Evolutionary conservation across 1,284 basidiomycete species (phyloP).

Genomic region (Tausonia pullulans): DNA sequence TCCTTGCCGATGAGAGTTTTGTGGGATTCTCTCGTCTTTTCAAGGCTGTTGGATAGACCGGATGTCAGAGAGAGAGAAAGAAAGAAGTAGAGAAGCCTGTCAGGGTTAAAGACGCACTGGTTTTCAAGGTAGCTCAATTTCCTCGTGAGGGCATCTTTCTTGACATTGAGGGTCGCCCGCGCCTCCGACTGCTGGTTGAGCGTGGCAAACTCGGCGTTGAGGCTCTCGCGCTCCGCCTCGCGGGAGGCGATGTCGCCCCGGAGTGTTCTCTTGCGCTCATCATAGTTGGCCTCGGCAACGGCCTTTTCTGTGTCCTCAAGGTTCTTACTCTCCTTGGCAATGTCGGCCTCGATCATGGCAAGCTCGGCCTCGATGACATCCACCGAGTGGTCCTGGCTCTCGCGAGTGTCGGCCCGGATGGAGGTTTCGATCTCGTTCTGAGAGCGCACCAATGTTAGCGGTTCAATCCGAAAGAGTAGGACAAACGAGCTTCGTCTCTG

Average conservation of each 20-base stretch:
- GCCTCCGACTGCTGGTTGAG: constrained; percentile 72
- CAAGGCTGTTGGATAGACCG: constrained; percentile 41
- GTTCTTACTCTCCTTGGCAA: constrained; percentile 54
- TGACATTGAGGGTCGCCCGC: constrained; percentile 68
- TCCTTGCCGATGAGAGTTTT: constrained; percentile 52
- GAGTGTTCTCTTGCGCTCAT: constrained; percentile 55
- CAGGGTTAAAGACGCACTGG: constrained; percentile 42
- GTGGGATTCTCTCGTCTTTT: constrained; percentile 50
- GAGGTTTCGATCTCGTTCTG: constrained; percentile 42
- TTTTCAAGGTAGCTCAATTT: constrained; percentile 55
- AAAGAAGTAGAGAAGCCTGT: not conserved
- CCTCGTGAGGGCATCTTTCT: constrained; percentile 53
- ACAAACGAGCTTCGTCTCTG: constrained; percentile 23
- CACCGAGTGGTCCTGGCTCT: constrained; percentile 47
- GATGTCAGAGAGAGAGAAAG: not conserved
- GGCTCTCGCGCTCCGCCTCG: constrained; percentile 58
- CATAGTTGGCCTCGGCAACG: constrained; percentile 52
- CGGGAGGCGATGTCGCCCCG: constrained; percentile 45
- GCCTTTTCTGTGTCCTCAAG: constrained; percentile 49
- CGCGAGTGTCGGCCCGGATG: constrained; percentile 43
- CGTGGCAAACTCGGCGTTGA: constrained; percentile 59
- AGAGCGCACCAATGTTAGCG: not conserved
- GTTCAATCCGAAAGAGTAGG: not conserved
- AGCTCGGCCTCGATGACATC: constrained; percentile 49
- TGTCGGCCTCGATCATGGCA: constrained; percentile 48